phyloP scores from a whole-genome alignment of 2,329 filamentous ascomycete species.

The Pseudogymnoascus sp. region DNA sequence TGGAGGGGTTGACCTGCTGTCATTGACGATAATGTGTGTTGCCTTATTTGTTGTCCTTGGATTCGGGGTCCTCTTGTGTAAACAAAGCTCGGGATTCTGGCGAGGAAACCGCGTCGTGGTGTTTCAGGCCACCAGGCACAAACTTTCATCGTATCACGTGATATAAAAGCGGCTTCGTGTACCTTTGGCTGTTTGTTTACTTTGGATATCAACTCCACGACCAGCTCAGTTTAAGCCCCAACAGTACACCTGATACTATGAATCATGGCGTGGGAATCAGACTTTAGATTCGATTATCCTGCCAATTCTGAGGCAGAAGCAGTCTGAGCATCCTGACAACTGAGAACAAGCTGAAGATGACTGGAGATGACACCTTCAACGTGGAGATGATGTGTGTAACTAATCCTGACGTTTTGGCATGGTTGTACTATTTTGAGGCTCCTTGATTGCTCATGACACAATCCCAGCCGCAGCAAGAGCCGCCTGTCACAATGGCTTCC shows the following conservation, averaged over 20 bases:
- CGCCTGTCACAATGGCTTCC: neutral
- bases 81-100: conserved; percentile 2
- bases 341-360: neutral
- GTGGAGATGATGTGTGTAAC: neutral
- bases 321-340: neutral
- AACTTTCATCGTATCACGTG: neutral
- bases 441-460: conserved; percentile 1
- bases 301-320: neutral
- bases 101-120: conserved; percentile 4
- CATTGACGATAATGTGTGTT: neutral
- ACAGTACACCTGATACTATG: neutral
- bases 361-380: neutral
- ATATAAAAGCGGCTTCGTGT: neutral
- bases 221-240: neutral
- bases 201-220: neutral
- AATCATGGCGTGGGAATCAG: neutral
- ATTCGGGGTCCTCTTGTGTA: conserved; percentile 5
- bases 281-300: neutral
- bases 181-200: neutral
- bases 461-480: neutral
- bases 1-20: neutral
- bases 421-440: conserved; percentile 5
- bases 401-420: neutral
- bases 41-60: neutral
- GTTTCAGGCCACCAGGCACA: neutral